These are phyloP conservation scores for Lichina pygmaea DNA, from an alignment of 495 filamentous ascomycete species.

Conservation along the genomic window DNA sequence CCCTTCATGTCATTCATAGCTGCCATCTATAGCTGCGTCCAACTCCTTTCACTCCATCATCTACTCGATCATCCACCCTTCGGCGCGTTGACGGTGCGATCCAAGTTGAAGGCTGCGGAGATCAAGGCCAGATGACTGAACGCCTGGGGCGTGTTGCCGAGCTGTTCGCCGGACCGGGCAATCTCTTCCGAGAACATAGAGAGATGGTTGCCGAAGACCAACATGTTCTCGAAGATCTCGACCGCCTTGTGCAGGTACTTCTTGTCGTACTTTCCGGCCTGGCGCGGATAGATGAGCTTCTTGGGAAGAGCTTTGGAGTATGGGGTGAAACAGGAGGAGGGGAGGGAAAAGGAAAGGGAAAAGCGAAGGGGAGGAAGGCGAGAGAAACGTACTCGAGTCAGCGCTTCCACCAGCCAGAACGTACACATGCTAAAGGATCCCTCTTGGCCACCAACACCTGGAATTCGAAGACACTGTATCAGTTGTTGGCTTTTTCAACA, in stretches of 20 bases:
- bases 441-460: conserved; percentile 45
- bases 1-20: no score
- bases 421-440: conserved; percentile 60
- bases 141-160: conserved; percentile 49
- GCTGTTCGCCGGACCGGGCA: conserved; percentile 38
- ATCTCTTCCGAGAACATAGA: conserved; percentile 59
- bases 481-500: conserved; percentile 1
- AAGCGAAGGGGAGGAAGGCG: background rate
- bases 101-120: conserved; percentile 45
- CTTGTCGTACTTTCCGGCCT: conserved; percentile 30
- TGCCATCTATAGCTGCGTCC: no score
- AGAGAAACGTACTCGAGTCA: conserved; percentile 26
- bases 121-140: conserved; percentile 48
- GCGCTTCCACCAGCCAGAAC: conserved; percentile 52
- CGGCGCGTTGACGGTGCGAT: conserved; percentile 8
- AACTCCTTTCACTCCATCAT: no score
- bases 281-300: no score
- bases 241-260: conserved; percentile 33
- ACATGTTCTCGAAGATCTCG: conserved; percentile 46
- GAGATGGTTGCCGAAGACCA: conserved; percentile 43
- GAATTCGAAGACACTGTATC: background rate
- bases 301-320: no score
- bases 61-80: no score
- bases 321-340: background rate
- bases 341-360: background rate